Evolutionary conservation across 2,329 filamentous ascomycete genomes (phyloP), one percentile per base, ranked within the genome.

Genomic region (Alternaria hordeiaustralica): DNA sequence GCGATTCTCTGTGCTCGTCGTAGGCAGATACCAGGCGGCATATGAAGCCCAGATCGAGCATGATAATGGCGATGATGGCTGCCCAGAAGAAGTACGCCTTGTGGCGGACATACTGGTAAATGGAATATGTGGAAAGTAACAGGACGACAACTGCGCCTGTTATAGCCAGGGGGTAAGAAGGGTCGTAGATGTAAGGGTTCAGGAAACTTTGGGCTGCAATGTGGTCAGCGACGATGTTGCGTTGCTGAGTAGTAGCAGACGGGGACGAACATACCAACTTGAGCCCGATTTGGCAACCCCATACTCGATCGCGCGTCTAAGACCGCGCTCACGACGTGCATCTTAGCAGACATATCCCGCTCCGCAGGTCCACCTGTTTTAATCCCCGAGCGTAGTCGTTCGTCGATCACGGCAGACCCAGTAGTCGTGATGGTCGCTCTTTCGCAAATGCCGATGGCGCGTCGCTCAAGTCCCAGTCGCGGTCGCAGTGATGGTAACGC

Each of bases 11-110:
- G 21, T 70, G 66, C n/a, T 79, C 77, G 33, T 79, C 69, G 18
- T 70, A 65, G 9, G 77, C 71, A 0, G 83, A 83, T 21, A 85
- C 67, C 5, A 82, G 75, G 57, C 87, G 84, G 12, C 82, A 84
- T 43, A 85, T 71, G 68, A 87, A 88, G 15, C 86, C 87, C 20
- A 87, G 77, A 0, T 78, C 73, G 68, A 88, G 84, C 71, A 87
- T 78, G 21, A 75, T 9, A 6, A 79, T 67, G 55, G 67, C 76
- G 56, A 77, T 75, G 45, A 78, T 67, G 54, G 72, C 71, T 0
- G 76, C 69, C 76, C 76, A 79, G 70, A 78, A 78, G 63, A 79
- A 79, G 71, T 74, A 79, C 65, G 77, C 75, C 36, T 70, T 70
- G 44, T 78, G 70, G n/a, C 76, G 76, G 33, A 78, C 57, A 59